phyloP scores from a whole-genome alignment of 495 filamentous ascomycete species.

The Thozetella sp. region DNA sequence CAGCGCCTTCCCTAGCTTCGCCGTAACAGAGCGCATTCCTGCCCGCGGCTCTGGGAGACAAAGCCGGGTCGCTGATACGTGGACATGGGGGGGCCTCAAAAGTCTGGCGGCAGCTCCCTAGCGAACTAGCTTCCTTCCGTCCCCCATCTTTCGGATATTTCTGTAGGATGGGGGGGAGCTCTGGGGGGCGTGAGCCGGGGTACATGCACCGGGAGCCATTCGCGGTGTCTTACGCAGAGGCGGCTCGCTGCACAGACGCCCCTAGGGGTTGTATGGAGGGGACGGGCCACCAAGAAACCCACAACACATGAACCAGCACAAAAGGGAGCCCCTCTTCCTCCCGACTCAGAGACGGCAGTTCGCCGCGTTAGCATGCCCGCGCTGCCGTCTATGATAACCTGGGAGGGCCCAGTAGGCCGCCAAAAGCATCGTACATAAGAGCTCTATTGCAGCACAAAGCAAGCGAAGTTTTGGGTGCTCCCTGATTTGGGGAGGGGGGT shows the following conservation, averaged over 20 bases:
- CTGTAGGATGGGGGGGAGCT: neutral
- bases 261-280: neutral
- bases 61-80: no score
- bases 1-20: no score
- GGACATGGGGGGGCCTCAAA: no score
- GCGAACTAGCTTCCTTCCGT: neutral
- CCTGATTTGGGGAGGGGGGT: no score
- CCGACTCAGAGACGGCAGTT: neutral
- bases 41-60: no score
- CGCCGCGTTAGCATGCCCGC: neutral
- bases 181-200: neutral
- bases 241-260: constrained; percentile 1
- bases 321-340: neutral
- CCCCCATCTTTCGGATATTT: neutral
- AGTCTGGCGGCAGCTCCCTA: no score
- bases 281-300: neutral
- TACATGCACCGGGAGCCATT: constrained; percentile 1
- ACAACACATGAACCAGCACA: neutral
- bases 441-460: no score
- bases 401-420: no score
- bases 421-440: no score
- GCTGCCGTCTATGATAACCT: neutral
- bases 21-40: no score
- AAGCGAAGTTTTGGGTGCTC: no score
- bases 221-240: constrained; percentile 1